phyloP scores from a whole-genome alignment of 305 asterid species.

The Fraxinus nigra region DNA sequence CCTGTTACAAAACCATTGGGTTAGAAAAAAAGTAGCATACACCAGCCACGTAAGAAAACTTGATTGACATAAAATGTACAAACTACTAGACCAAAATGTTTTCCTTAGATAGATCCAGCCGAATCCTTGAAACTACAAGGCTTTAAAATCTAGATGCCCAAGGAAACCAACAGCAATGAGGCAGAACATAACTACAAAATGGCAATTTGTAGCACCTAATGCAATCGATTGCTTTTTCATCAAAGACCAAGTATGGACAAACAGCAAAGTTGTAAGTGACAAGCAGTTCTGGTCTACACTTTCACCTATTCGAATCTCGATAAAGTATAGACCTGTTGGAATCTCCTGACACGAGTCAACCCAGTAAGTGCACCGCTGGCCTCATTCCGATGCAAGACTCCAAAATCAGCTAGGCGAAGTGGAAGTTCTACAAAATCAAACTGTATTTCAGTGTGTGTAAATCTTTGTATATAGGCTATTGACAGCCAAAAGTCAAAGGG shows the following conservation, averaged over 20 bases:
- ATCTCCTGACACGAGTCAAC: slow-evolving; percentile 92
- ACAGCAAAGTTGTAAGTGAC: slow-evolving; percentile 5
- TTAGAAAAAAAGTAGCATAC: slow-evolving; percentile 22
- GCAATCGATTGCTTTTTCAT: background rate
- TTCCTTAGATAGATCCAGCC: background rate
- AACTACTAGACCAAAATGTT: slow-evolving; percentile 6
- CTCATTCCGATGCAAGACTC: slow-evolving; percentile 92
- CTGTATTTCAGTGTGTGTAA: slow-evolving; percentile 17
- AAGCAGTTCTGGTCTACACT: slow-evolving; percentile 8
- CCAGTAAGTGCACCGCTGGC: slow-evolving; percentile 99
- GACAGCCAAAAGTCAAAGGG: background rate
- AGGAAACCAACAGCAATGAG: background rate
- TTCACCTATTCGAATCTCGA: background rate
- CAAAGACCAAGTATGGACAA: background rate
- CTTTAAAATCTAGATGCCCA: slow-evolving; percentile 8
- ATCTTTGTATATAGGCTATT: background rate
- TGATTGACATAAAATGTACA: slow-evolving; percentile 1
- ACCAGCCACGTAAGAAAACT: slow-evolving; percentile 17
- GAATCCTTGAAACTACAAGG: slow-evolving; percentile 1
- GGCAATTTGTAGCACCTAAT: background rate
- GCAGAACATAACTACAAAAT: slow-evolving; percentile 10
- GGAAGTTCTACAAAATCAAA: slow-evolving; percentile 71
- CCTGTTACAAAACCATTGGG: slow-evolving; percentile 53
- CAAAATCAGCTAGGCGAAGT: slow-evolving; percentile 92
- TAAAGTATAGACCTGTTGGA: slow-evolving; percentile 73